Evolutionary conservation across 1,139 yeast species (phyloP).

Genomic region (Pichia sp.): DNA sequence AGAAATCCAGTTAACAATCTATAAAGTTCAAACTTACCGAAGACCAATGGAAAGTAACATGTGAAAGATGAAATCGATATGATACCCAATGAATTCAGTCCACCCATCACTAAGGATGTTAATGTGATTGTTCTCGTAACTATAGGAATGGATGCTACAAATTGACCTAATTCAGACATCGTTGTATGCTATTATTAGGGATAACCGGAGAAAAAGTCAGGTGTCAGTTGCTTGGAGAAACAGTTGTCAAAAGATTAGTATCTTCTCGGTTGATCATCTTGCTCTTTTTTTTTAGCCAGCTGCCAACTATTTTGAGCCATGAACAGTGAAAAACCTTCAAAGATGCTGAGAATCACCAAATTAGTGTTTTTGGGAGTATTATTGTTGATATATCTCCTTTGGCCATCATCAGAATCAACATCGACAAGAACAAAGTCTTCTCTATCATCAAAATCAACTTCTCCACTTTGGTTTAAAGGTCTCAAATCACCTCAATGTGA

Average conservation of each 20-base stretch:
- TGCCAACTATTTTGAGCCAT: too few relatives aligned
- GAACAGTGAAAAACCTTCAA: background rate
- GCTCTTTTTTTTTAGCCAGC: background rate
- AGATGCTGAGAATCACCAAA: background rate
- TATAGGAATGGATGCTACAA: constrained; percentile 33
- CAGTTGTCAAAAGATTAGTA: background rate
- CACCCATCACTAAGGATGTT: constrained; percentile 32
- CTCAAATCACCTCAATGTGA: constrained; percentile 28
- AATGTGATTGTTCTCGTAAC: constrained; percentile 33
- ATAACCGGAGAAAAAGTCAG: background rate
- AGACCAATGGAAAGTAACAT: constrained; percentile 28
- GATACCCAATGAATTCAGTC: constrained; percentile 30
- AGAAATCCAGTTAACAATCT: constrained; percentile 45
- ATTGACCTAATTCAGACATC: constrained; percentile 21
- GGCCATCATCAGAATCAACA: background rate
- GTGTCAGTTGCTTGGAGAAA: background rate
- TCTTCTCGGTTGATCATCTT: background rate
- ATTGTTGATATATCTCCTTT: background rate
- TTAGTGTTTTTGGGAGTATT: background rate
- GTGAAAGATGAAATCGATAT: constrained; percentile 24
- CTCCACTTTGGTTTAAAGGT: constrained; percentile 19
- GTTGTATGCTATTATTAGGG: background rate
- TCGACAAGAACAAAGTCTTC: too few relatives aligned
- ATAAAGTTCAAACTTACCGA: constrained; percentile 35
- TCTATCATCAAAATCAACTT: background rate